Base-by-base conservation (phyloP, 2,329 filamentous ascomycete genomes). In the Tolypocladium endophyticum region DNA sequence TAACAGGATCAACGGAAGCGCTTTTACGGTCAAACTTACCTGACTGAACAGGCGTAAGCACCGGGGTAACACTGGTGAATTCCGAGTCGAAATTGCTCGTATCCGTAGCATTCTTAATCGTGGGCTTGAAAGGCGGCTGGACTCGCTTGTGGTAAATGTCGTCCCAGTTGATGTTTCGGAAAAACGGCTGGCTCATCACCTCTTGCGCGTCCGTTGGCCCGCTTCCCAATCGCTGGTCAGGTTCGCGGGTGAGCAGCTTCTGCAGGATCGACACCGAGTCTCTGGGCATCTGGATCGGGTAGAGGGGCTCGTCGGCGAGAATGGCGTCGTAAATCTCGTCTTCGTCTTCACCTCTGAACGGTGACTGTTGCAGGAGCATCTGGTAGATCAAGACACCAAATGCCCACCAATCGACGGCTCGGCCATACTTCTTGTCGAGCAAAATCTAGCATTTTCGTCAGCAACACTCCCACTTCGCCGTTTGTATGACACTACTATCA, bases 41-140 rank as follows among this genome's bases (percentile, higher is more conserved):
- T 76, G 91, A 96, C 77, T 97, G 92, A 59, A 99, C 94, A 57
- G 94, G 94, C 36, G 94, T 99, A 66, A 99, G 82, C 60, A 99
- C 94, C 1, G 94, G 94, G 50, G 94, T 99, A 59, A 99, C 94
- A 71, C 93, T 97, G 1, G 94, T 99, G 72, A 99, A 99, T 73
- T 99, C 94, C 55, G 90, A 91, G 73, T 99, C 94, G 74, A 99
- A 99, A 78, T 99, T 99, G 81, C 92, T 97, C n/a, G 94, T 99
- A 77, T 99, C 94, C 52, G 94, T 97, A 11, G 92, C 84, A 72
- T 84, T 95, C 76, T 89, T 94, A 69, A 99, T 96, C 43, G 85
- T 85, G 23, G 94, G 94, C 74, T 92, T 75, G 79, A 97, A 97
- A 0, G 94, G 94, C 58, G 94, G 89, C 58, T 87, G 83, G 25